These are phyloP conservation scores for Pleurotus djamor DNA, from an alignment of 768 basidiomycete genomes.

Conservation along the genomic window DNA sequence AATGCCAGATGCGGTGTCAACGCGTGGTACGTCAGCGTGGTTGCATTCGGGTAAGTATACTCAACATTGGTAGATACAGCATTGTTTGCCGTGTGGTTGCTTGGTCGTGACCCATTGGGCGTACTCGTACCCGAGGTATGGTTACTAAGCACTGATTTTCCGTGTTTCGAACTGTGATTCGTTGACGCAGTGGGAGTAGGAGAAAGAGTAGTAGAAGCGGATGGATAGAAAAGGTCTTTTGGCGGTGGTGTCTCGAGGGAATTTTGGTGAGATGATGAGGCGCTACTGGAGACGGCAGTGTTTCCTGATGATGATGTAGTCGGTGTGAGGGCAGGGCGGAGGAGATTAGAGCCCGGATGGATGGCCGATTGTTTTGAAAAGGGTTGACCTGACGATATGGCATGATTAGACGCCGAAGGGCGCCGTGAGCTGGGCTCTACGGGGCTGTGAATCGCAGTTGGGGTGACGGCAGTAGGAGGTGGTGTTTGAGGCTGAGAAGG, in stretches of 20 bases:
- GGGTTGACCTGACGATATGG: neutral
- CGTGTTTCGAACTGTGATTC: slow-evolving; percentile 15
- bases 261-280: slow-evolving; percentile 8
- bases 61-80: neutral
- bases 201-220: slow-evolving; percentile 50
- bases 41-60: slow-evolving; percentile 25
- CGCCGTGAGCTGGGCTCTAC: slow-evolving; percentile 13
- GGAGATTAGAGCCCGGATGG: neutral
- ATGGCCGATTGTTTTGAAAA: neutral
- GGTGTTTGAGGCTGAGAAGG: slow-evolving; percentile 18
- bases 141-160: slow-evolving; percentile 20
- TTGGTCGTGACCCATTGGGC: slow-evolving; percentile 11
- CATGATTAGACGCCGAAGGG: neutral
- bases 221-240: slow-evolving; percentile 63
- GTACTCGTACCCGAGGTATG: slow-evolving; percentile 9
- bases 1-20: slow-evolving; percentile 72
- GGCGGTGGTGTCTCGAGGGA: slow-evolving; percentile 13
- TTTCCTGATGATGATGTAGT: slow-evolving; percentile 15
- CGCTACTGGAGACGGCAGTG: slow-evolving; percentile 6
- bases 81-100: neutral
- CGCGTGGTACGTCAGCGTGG: slow-evolving; percentile 83
- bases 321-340: slow-evolving; percentile 8
- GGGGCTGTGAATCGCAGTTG: slow-evolving; percentile 16
- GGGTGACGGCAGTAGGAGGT: slow-evolving; percentile 22
- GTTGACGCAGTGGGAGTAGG: slow-evolving; percentile 9